Evolutionary conservation across 1,284 basidiomycete species (phyloP), one percentile per base, ranked within the genome.

Genomic region (Apiotrichum mycotoxinovorans): DNA sequence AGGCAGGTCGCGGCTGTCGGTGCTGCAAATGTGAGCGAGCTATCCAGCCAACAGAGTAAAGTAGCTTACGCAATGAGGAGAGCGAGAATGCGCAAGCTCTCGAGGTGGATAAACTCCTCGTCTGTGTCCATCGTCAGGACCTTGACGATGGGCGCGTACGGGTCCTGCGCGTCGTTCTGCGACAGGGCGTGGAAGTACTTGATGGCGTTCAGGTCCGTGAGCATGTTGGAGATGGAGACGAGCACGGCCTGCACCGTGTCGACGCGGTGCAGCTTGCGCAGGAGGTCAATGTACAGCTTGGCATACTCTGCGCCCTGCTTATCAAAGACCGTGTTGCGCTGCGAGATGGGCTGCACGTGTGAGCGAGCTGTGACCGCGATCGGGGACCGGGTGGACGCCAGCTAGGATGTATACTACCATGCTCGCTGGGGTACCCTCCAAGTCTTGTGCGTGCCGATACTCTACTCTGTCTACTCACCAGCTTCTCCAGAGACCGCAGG

Each of bases 221-320:
- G 83, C 67, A 95, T 90, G 78, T 98, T 93, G 33, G 87, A 88
- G 65, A 97, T 89, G 63, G 93, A 83, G 43, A 95, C 89, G 25
- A 98, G 83, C 52, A 97, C 87, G 69, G 85, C 91, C 75, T 96
- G 93, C 78, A 97, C 88, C 5, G 93, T 95, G 75, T 98, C 95
- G 47, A 90, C 86, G 65, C 93, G 81, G 77, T 89, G 88, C 26
- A 97, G 83, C 78, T 96, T 97, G 81, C 91, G 89, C 70, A 98
- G 84, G 23, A 98, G 83, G 60, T 87, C 85, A 44, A 97, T 85
- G 77, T 94, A 98, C 34, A 98, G 82, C n/a, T 84, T 80, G 14
- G 91, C 89, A 73, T 96, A 98, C 61, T 84, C 81, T 61, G 83
- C 82, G 45, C 88, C 89, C 72, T 94, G 88, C 0, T 87, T 87